Percentiles rank a stretch among this genome's conserved stretches.
These are phyloP conservation scores for Plasmodium malariae DNA, from an alignment of 169 alveolate genomes.

Conservation along the genomic window DNA sequence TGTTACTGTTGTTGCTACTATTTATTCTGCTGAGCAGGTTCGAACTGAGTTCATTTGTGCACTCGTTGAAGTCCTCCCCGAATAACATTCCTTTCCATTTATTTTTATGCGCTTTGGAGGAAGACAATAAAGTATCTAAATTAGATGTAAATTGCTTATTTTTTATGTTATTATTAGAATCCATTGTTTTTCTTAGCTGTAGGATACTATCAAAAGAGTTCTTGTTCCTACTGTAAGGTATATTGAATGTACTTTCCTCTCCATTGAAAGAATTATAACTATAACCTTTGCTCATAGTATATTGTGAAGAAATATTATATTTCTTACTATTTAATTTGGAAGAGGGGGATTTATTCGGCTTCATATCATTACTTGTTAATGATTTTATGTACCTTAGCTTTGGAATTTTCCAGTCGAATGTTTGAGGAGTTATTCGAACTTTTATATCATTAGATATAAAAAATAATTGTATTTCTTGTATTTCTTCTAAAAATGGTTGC, in stretches of 20 bases:
- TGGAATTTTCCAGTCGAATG: slow-evolving; percentile 46
- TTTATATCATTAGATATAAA: slow-evolving; percentile 36
- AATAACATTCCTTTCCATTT: slow-evolving; percentile 21
- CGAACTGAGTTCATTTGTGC: slow-evolving; percentile 1
- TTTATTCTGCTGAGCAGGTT: slow-evolving; percentile 12
- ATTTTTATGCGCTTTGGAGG: slow-evolving; percentile 4
- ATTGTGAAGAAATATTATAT: background rate
- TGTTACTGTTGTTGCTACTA: background rate
- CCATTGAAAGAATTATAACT: slow-evolving; percentile 1
- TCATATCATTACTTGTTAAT: slow-evolving; percentile 15
- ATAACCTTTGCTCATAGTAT: background rate
- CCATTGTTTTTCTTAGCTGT: slow-evolving; percentile 8
- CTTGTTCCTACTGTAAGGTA: background rate
- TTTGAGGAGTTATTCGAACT: slow-evolving; percentile 56
- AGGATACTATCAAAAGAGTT: slow-evolving; percentile 13
- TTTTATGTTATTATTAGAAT: slow-evolving; percentile 1
- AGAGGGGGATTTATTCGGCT: slow-evolving; percentile 15
- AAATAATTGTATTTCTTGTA: slow-evolving; percentile 47
- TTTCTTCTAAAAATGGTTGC: slow-evolving; percentile 54
- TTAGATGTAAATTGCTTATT: background rate
- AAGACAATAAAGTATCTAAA: background rate
- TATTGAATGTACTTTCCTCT: background rate
- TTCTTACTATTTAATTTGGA: slow-evolving; percentile 23
- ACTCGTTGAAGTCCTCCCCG: background rate
- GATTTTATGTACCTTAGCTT: slow-evolving; percentile 16